Evolutionary conservation across 768 basidiomycete genomes (phyloP).

Genomic region (Cystofilobasidium macerans): DNA sequence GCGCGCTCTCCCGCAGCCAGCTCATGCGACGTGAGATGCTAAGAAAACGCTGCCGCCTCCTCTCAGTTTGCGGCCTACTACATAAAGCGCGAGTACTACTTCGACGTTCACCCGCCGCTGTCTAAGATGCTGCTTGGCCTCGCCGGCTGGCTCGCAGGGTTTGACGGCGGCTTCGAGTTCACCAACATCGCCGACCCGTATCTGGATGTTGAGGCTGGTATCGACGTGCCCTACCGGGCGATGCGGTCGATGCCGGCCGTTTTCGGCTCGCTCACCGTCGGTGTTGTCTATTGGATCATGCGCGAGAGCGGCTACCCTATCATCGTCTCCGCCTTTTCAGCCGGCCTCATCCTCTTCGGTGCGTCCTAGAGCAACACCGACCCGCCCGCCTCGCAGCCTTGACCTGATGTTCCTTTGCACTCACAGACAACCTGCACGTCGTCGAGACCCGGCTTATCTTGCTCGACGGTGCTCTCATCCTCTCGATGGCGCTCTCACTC

Average conservation of each 20-base stretch:
- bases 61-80: slow-evolving; percentile 76
- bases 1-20: neutral
- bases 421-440: slow-evolving; percentile 83
- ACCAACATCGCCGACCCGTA: slow-evolving; percentile 94
- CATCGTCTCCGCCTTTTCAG: slow-evolving; percentile 79
- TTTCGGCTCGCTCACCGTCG: slow-evolving; percentile 77
- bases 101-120: slow-evolving; percentile 96
- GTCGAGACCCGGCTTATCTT: slow-evolving; percentile 94
- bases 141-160: slow-evolving; percentile 92
- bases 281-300: slow-evolving; percentile 91
- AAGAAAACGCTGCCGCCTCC: neutral
- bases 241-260: slow-evolving; percentile 87
- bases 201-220: slow-evolving; percentile 47
- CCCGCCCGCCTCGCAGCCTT: neutral
- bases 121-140: slow-evolving; percentile 90
- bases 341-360: slow-evolving; percentile 73
- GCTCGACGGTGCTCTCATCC: slow-evolving; percentile 82
- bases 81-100: slow-evolving; percentile 85
- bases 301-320: slow-evolving; percentile 94
- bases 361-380: neutral
- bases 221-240: slow-evolving; percentile 70
- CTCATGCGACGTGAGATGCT: neutral
- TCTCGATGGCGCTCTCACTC: slow-evolving; percentile 90
- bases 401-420: neutral
- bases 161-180: slow-evolving; percentile 86